Base-by-base conservation (phyloP, 2,329 filamentous ascomycete genomes). In the Westerdykella ornata region DNA sequence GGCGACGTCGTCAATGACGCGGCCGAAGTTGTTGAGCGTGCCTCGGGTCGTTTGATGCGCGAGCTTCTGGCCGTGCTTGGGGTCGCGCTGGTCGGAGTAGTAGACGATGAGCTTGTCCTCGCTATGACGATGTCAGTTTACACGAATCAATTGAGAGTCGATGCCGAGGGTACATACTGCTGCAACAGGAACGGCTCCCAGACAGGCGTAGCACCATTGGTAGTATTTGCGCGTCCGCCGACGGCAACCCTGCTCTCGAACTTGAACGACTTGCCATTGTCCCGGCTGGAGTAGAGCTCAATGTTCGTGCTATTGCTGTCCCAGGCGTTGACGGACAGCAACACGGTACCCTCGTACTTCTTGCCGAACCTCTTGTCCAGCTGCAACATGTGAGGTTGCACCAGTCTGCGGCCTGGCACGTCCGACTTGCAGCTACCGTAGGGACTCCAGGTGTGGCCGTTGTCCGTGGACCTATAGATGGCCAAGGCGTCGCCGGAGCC, bases 221-320 rank as follows among this genome's bases (percentile, higher is more conserved):
- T 48, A 12, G 41, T 44, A 0, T 68, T 53, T 2, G 81, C 80
- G 35, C 72, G 71, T 13, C 80, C 80, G 26, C 82, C 83, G 1
- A 68, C 66, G 1, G 81, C 82, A 34, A 86, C 75, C 48, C 78
- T 74, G 44, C 76, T 81, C 39, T 84, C 74, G 49, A 85, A 86
- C 20, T 76, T 66, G 82, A 82, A 87, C 1, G 74, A 80, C 29
- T 41, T 38, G 5, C 81, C 83, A 34, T 68, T 65, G 56, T 87
- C 80, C 7, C 60, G 68, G 34, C 75, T 80, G 6, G 79, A 82
- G 54, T 86, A 87, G 6, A 87, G 66, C 46, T 85, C 82, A 36
- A 87, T 82, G 47, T 82, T 72, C 1, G 82, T 85, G 44, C 70
- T 66, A 30, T 74, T 79, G 19, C 84, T 69, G 59, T 85, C 50